Base-by-base conservation (phyloP, 176 grass and related monocot species). In the Tillandsia leiboldiana region DNA sequence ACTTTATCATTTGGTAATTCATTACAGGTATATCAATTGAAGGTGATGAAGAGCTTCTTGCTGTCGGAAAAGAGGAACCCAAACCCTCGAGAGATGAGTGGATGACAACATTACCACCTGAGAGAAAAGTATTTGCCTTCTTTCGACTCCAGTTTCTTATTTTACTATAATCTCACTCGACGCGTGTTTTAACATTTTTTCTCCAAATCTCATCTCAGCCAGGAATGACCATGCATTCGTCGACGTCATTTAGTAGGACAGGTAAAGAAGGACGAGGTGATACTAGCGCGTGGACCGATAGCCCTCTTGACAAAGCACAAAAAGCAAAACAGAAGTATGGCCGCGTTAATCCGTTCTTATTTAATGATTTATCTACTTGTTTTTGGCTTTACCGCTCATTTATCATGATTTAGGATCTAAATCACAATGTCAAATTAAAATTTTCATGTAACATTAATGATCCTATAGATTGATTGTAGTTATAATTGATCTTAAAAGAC, bases 41-140 rank as follows among this genome's bases (percentile, higher is more conserved):
- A n/a, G 89, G 89, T 65, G 93, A 92, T 77, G 86, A 92, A 28
- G 93, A 97, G 78, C 89, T 97, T 79, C 79, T 97, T 67, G 81
- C 89, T 57, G 82, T 86, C 48, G 85, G 86, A 11, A 92, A 87
- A 80, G 86, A 92, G 68, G 58, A 67, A 80, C 86, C 82, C 57
- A 97, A 76, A 68, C 33, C 33, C 33, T 42, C 33, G 33, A 83
- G 94, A 73, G 94, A 97, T 71, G 94, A 97, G 71, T 97, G 94
- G 94, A 97, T 97, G 94, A 97, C 94, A 58, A 85, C 83, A 42
- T 86, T 97, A 66, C 94, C 94, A 9, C 94, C 94, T 28, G 89
- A 97, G 80, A 90, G 89, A 83, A 97, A 92, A 87, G 92, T 96
- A 89, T 81, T 61, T 73, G 49, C 53, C 57, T 68, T 49, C 27